These are phyloP conservation scores for Nakaseomyces bracarensis DNA, from an alignment of 1,139 yeast species.

Conservation along the genomic window DNA sequence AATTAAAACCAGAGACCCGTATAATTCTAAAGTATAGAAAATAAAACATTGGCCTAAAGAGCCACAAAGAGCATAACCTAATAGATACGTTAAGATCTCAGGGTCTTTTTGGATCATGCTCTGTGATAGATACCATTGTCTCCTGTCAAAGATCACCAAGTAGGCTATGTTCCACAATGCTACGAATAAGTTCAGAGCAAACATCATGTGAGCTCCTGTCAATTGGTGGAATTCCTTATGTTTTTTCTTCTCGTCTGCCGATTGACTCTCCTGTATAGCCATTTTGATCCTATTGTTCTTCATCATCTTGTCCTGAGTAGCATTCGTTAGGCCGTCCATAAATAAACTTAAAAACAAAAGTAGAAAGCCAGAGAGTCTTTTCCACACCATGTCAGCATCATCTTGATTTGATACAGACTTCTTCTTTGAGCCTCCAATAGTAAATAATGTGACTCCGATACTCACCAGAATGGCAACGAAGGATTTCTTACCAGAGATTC, in stretches of 20 bases:
- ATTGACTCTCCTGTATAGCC: constrained; percentile 45
- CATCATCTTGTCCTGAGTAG: constrained; percentile 84
- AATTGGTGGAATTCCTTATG: constrained; percentile 32
- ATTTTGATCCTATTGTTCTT: constrained; percentile 24
- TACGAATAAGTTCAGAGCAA: constrained; percentile 51
- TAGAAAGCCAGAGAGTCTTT: constrained; percentile 44
- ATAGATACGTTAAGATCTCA: constrained; percentile 48
- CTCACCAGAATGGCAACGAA: constrained; percentile 71
- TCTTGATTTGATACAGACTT: neutral
- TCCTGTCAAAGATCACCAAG: constrained; percentile 25
- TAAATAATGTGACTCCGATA: constrained; percentile 71
- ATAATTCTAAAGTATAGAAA: constrained; percentile 71
- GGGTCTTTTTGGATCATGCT: constrained; percentile 37
- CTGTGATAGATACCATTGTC: constrained; percentile 18
- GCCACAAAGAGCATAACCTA: constrained; percentile 69
- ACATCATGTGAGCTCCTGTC: constrained; percentile 84
- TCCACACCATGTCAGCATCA: neutral
- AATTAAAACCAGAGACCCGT: constrained; percentile 75
- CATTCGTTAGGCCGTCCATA: constrained; percentile 85
- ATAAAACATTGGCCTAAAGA: constrained; percentile 90
- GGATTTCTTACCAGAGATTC: constrained; percentile 70
- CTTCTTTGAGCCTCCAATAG: constrained; percentile 36
- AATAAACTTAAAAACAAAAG: constrained; percentile 57
- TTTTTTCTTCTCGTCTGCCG: constrained; percentile 42
- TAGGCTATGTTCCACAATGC: constrained; percentile 37